phyloP scores from a whole-genome alignment of 2,329 filamentous ascomycete species.

The Juglanconis sp. region DNA sequence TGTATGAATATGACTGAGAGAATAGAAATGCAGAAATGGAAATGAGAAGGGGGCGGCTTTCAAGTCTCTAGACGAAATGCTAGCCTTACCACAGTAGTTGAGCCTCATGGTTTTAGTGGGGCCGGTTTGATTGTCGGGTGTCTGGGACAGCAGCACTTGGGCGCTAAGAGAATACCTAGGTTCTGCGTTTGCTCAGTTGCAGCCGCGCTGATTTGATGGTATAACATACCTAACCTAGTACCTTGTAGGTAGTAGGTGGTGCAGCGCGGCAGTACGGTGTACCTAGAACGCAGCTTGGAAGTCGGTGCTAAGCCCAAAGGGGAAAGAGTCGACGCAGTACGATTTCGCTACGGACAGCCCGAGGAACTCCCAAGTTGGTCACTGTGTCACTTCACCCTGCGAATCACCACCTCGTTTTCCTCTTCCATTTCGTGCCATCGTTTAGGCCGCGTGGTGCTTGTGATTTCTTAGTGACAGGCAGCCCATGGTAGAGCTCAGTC shows the following conservation, averaged over 20 bases:
- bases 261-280: too few relatives aligned
- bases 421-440: conserved; percentile 9
- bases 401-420: conserved; percentile 7
- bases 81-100: too few relatives aligned
- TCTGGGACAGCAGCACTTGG: too few relatives aligned
- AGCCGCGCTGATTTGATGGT: too few relatives aligned
- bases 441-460: conserved; percentile 4
- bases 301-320: background rate
- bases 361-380: background rate
- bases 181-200: too few relatives aligned
- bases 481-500: conserved; percentile 5
- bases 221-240: too few relatives aligned
- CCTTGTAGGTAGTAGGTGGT: too few relatives aligned
- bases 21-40: background rate
- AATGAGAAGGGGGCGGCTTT: background rate
- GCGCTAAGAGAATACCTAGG: too few relatives aligned
- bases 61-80: background rate
- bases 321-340: conserved; percentile 4
- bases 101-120: background rate
- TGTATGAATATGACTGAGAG: background rate
- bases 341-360: background rate
- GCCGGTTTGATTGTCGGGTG: background rate
- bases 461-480: conserved; percentile 6
- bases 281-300: background rate
- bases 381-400: conserved; percentile 1